Percentiles rank a stretch among this genome's conserved stretches.
phyloP scores from a whole-genome alignment of 768 basidiomycete species.

The Mycena galopus region DNA sequence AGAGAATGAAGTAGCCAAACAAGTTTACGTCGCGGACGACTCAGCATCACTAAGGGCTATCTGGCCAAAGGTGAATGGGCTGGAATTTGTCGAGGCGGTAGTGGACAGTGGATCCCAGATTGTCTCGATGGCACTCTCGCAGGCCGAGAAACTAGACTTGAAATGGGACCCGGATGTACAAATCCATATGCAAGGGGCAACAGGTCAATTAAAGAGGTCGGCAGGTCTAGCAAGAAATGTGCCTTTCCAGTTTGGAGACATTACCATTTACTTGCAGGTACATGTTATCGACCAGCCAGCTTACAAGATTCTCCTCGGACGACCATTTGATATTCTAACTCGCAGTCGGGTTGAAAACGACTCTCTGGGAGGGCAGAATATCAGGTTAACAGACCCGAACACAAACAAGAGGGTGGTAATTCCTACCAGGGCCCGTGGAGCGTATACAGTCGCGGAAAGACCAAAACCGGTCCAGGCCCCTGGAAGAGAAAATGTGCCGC shows the following conservation, averaged over 20 bases:
- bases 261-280: conserved; percentile 32
- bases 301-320: background rate
- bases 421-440: background rate
- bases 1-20: background rate
- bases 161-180: conserved; percentile 23
- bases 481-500: background rate
- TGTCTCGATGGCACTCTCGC: background rate
- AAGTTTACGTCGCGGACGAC: background rate
- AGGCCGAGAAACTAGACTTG: background rate
- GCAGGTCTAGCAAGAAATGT: conserved; percentile 27
- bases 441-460: background rate
- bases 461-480: too few species aligned
- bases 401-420: background rate
- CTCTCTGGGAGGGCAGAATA: conserved; percentile 6
- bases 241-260: conserved; percentile 24
- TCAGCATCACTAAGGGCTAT: background rate
- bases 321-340: conserved; percentile 40
- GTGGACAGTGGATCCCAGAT: background rate
- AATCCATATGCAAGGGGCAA: conserved; percentile 25
- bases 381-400: background rate
- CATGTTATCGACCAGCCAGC: conserved; percentile 14
- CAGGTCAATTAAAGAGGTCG: conserved; percentile 21
- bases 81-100: background rate
- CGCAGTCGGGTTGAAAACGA: conserved; percentile 32
- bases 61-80: background rate